A percentile compares a stretch with the other conserved stretches of the same genome.
These are phyloP conservation scores for Termitomyces sp. DNA, from an alignment of 768 basidiomycete genomes.

Conservation along the genomic window DNA sequence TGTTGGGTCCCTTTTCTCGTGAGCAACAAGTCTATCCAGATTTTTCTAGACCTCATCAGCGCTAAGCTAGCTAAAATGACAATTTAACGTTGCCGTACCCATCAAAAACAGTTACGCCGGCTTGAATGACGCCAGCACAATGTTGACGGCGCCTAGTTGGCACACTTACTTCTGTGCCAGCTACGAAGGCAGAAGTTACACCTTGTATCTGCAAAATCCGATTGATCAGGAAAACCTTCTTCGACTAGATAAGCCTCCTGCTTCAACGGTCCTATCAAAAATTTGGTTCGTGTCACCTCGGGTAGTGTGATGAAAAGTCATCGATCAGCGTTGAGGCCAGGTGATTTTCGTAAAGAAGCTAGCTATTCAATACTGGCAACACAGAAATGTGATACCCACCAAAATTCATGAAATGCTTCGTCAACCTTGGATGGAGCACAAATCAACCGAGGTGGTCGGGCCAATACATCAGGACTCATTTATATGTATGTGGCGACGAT, in stretches of 20 bases:
- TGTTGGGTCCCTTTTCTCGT: not conserved
- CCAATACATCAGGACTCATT: not conserved
- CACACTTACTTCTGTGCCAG: not conserved
- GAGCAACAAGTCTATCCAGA: not conserved
- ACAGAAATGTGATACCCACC: not conserved
- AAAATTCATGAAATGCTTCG: not conserved
- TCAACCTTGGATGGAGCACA: not conserved
- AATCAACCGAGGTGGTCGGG: not conserved
- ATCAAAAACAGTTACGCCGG: too few species aligned
- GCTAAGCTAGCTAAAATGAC: too few species aligned
- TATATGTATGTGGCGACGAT: too few species aligned
- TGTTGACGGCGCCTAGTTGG: not conserved
- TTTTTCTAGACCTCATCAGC: too few species aligned
- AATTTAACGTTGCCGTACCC: too few species aligned
- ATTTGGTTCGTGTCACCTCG: not conserved
- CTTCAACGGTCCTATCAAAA: not conserved
- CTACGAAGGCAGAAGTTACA: not conserved
- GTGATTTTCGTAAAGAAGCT: too few species aligned
- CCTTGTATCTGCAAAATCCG: not conserved
- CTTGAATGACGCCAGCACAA: too few species aligned
- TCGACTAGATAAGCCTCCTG: not conserved
- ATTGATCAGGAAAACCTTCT: not conserved
- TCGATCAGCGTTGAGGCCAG: not conserved
- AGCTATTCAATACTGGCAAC: not conserved
- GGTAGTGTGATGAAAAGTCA: not conserved